Base-by-base conservation (phyloP, 2,329 filamentous ascomycete species). In the Arthrinium phaeospermum region DNA sequence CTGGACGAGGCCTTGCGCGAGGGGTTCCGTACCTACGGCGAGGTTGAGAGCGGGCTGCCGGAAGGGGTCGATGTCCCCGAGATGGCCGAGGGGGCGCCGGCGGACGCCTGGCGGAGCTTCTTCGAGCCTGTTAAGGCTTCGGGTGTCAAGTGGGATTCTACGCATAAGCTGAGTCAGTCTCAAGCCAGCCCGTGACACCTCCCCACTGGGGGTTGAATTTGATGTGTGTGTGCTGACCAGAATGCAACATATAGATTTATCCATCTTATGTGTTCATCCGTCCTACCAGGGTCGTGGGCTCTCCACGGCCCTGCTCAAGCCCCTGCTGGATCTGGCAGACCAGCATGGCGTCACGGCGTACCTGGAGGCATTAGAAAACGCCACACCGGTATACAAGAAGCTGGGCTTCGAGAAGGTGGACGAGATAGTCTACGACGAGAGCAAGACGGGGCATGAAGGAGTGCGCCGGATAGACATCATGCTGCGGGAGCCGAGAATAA, bases 81-180 rank as follows among this genome's bases (percentile, higher is more conserved):
- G 16, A 64, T 64, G 57, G 57, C 57, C n/a, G 71, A 69, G 19
- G 68, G 44, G 70, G 67, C 24, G 68, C 34, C 57, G 34, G 57
- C 57, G 34, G 19, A 64, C 14, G 77, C 79, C 8, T 75, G 75
- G 47, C 78, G 77, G 5, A 72, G 71, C 8, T 73, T 80, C 61
- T 61, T 71, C 34, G 71, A 44, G 16, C 70, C 76, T 19, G 77
- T 76, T 70, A 47, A 75, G 16, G 74, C 74, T 13, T 76, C 80
- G 73, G 75, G 71, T 67, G 73, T 75, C 71, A 80, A 78, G 71
- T 77, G 78, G 75, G 51, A 69, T n/a, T 47, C 75, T 1, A 67
- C 64, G 19, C 74, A 79, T 70, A 80, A 78, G 72, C 71, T 80
- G 16, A 73, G 79, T 80, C 69, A 70, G 76, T 73, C 49, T 30